Conservation (phyloP, 192 early-diverging fungal species). For the Linnemannia hyalina region DNA sequence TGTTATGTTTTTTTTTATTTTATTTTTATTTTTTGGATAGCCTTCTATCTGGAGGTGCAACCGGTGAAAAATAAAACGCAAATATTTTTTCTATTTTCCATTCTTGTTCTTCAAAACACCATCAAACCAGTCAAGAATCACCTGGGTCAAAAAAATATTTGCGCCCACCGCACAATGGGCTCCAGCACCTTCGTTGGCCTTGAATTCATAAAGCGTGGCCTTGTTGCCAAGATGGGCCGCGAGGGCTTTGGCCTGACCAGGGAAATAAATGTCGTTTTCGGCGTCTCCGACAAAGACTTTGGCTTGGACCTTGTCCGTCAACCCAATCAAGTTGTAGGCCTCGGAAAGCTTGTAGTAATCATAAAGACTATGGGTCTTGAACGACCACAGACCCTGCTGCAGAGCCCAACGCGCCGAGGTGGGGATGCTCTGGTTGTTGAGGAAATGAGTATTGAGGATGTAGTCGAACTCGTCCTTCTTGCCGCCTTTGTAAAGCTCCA, state of each 20-base stretch:
- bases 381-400: constrained; percentile 36
- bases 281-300: constrained; percentile 34
- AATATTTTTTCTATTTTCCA: constrained; percentile 36
- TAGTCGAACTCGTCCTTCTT: constrained; percentile 35
- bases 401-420: constrained; percentile 34
- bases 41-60: too few species aligned
- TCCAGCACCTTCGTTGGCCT: constrained; percentile 33
- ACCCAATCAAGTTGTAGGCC: constrained; percentile 30
- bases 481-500: constrained; percentile 31
- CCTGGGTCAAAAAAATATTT: constrained; percentile 31
- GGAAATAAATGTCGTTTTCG: constrained; percentile 32
- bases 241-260: constrained; percentile 32
- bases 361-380: constrained; percentile 33
- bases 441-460: constrained; percentile 28
- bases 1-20: neutral
- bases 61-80: constrained; percentile 8
- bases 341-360: constrained; percentile 32
- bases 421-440: constrained; percentile 23
- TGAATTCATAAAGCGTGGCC: constrained; percentile 37
- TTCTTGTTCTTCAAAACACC: constrained; percentile 30
- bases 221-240: constrained; percentile 32
- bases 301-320: constrained; percentile 32
- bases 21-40: too few species aligned
- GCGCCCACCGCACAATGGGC: constrained; percentile 29
- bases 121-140: constrained; percentile 36